Conservation (phyloP, 768 basidiomycete genomes). For the Mrakia frigida region DNA sequence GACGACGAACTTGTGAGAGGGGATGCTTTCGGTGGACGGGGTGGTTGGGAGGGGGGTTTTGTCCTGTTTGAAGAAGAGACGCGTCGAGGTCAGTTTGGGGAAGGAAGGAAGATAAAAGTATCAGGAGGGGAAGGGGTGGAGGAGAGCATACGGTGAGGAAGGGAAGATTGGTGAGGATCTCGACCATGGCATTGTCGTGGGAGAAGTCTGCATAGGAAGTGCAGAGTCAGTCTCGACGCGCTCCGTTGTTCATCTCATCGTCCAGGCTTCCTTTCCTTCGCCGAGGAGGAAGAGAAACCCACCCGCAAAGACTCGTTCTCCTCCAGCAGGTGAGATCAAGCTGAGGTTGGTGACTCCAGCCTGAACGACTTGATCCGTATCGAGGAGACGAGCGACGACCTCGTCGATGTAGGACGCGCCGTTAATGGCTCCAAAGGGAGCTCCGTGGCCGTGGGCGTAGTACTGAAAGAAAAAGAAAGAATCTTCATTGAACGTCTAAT, state of each 20-base stretch:
- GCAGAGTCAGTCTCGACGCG: not conserved
- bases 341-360: constrained; percentile 5
- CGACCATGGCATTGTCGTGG: constrained; percentile 14
- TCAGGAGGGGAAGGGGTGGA: too few relatives aligned
- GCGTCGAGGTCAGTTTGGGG: not conserved
- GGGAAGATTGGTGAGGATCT: constrained; percentile 10
- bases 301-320: not conserved
- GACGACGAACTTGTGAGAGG: not conserved
- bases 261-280: not conserved
- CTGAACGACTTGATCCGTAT: not conserved
- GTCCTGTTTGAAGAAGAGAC: not conserved
- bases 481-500: not conserved
- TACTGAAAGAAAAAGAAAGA: not conserved
- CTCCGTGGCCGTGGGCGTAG: constrained; percentile 12
- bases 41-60: not conserved
- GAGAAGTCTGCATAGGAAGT: constrained; percentile 1
- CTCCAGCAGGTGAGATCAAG: not conserved
- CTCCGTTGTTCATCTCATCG: not conserved
- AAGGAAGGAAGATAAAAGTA: too few relatives aligned
- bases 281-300: too few relatives aligned
- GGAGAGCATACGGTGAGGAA: not conserved
- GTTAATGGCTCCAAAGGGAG: not conserved
- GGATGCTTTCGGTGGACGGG: too few relatives aligned
- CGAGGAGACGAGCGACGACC: constrained; percentile 8
- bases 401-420: constrained; percentile 13